phyloP scores from a whole-genome alignment of 2,329 filamentous ascomycete species.

The Xylariaceae sp. region DNA sequence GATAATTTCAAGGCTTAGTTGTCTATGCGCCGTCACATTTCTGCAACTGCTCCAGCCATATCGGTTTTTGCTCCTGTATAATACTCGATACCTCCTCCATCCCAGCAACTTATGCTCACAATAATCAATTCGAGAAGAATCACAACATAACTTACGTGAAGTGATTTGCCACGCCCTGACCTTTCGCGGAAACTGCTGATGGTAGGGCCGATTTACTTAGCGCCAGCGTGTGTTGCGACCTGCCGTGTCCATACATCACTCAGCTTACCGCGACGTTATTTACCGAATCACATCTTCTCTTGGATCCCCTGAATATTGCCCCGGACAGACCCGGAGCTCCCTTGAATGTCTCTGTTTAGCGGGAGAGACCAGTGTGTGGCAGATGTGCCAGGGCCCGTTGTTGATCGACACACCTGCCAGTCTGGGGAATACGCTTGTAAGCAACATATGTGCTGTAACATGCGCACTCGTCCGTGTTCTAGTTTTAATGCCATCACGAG shows the following conservation, averaged over 20 bases:
- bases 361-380: background rate
- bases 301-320: background rate
- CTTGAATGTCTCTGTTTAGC: background rate
- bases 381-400: background rate
- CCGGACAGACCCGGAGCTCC: too few relatives aligned
- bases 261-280: conserved; percentile 6
- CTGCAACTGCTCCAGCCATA: background rate
- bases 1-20: too few relatives aligned
- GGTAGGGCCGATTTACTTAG: conserved; percentile 23
- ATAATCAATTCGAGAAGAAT: too few relatives aligned
- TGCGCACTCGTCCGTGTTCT: conserved; percentile 1
- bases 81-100: background rate
- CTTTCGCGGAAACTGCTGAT: conserved; percentile 6
- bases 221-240: conserved; percentile 14
- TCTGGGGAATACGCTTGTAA: background rate
- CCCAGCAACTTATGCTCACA: background rate
- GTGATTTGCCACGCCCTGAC: conserved; percentile 7
- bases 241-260: conserved; percentile 18
- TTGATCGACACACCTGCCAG: background rate
- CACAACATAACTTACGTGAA: background rate
- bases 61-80: background rate
- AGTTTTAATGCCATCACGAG: conserved; percentile 4
- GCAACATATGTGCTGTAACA: conserved; percentile 19
- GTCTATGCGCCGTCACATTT: too few relatives aligned
- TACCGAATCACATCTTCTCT: conserved; percentile 5